phyloP scores from a whole-genome alignment of 768 basidiomycete species.

The Macrolepiota dolichaula region DNA sequence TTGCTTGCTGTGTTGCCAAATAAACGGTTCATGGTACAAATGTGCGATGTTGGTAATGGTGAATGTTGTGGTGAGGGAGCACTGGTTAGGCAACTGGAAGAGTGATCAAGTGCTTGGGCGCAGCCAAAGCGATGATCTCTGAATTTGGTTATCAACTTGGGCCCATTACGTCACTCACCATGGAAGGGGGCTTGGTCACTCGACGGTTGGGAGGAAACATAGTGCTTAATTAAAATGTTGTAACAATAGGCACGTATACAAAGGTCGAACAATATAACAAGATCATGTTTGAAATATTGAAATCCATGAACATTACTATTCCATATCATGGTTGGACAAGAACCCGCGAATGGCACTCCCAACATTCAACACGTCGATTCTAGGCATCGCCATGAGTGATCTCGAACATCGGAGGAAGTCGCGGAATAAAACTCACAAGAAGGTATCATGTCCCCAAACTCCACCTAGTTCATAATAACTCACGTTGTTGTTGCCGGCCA shows the following conservation, averaged over 20 bases:
- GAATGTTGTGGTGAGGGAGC: not conserved
- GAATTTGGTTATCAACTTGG: not conserved
- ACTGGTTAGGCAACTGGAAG: not conserved
- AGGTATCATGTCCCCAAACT: constrained; percentile 99
- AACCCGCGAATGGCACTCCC: constrained; percentile 92
- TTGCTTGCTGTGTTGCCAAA: constrained; percentile 72
- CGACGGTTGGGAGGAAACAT: too few relatives aligned
- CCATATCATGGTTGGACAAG: constrained; percentile 16
- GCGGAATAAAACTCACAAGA: constrained; percentile 58
- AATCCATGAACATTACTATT: not conserved
- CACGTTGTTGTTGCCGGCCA: constrained; percentile 85
- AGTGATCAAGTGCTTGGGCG: not conserved
- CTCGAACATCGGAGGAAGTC: not conserved
- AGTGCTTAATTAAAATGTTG: not conserved
- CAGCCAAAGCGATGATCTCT: not conserved
- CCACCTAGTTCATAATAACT: constrained; percentile 97
- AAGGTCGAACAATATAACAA: not conserved
- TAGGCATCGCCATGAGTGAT: constrained; percentile 21
- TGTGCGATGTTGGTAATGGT: not conserved
- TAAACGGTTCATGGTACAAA: constrained; percentile 70
- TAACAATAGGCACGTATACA: not conserved
- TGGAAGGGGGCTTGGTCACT: too few relatives aligned
- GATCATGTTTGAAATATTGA: not conserved
- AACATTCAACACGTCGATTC: constrained; percentile 84
- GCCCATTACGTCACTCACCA: constrained; percentile 4